phyloP scores from a whole-genome alignment of 805 yeast genomes.

The Candida sithepensis region DNA sequence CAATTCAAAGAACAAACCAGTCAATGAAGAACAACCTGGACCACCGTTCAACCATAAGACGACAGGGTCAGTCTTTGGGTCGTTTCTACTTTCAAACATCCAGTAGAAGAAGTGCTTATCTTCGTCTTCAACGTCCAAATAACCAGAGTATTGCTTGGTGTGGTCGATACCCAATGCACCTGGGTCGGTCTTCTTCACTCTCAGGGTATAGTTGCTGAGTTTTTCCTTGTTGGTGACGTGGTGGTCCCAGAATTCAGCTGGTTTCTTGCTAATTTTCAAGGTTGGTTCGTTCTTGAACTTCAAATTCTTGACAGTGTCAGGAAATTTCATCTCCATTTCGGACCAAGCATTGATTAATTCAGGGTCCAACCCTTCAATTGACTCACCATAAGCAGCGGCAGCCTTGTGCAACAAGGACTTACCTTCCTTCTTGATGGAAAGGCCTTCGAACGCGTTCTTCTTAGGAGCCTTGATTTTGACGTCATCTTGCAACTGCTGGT shows the following conservation, averaged over 20 bases:
- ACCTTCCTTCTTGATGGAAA: slow-evolving; percentile 5
- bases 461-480: background rate
- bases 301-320: slow-evolving; percentile 49
- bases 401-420: slow-evolving; percentile 37
- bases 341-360: slow-evolving; percentile 55
- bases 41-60: slow-evolving; percentile 92
- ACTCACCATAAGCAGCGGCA: slow-evolving; percentile 47
- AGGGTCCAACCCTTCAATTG: slow-evolving; percentile 44
- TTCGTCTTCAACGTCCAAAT: slow-evolving; percentile 61
- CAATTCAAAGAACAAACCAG: slow-evolving; percentile 86
- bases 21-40: slow-evolving; percentile 91
- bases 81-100: slow-evolving; percentile 89
- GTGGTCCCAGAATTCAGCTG: slow-evolving; percentile 33
- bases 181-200: slow-evolving; percentile 47
- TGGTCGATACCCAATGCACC: slow-evolving; percentile 52
- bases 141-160: slow-evolving; percentile 72
- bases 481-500: background rate
- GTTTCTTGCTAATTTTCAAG: slow-evolving; percentile 32
- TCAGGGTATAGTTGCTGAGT: slow-evolving; percentile 43
- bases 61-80: slow-evolving; percentile 82
- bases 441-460: slow-evolving; percentile 2
- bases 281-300: slow-evolving; percentile 49
- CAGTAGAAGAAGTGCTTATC: slow-evolving; percentile 90
- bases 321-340: slow-evolving; percentile 60
- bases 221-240: slow-evolving; percentile 29